Evolutionary conservation across 352 stramenopile species (phyloP).

Genomic region (Nothophytophthora sp.): DNA sequence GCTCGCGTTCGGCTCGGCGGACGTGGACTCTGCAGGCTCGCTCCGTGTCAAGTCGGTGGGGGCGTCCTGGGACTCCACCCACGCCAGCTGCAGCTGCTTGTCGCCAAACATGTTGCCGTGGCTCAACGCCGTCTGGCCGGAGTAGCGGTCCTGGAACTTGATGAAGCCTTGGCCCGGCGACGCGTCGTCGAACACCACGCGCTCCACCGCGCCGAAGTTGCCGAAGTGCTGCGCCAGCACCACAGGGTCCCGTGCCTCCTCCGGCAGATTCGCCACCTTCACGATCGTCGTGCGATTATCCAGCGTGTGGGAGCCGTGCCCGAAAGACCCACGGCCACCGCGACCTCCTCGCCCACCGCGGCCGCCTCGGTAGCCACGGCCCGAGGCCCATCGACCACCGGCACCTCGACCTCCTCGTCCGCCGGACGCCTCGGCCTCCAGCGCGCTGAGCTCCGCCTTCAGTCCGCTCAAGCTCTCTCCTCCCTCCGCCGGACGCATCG

Average conservation of each 20-base stretch:
- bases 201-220: conserved; percentile 81
- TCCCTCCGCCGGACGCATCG: conserved; percentile 5
- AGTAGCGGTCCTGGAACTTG: conserved; percentile 86
- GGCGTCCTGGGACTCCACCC: conserved; percentile 64
- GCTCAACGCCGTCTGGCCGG: conserved; percentile 61
- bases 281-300: conserved; percentile 89
- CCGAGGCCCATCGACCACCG: conserved; percentile 37
- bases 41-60: conserved; percentile 41
- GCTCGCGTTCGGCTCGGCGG: conserved; percentile 7
- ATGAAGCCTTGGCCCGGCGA: conserved; percentile 57
- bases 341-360: conserved; percentile 51
- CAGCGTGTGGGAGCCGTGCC: conserved; percentile 57
- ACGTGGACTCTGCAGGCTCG: conserved; percentile 17
- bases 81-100: conserved; percentile 58
- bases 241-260: conserved; percentile 71
- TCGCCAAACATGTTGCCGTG: conserved; percentile 64
- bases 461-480: conserved; percentile 46
- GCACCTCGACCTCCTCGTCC: conserved; percentile 34
- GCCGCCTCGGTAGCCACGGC: conserved; percentile 52
- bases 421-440: conserved; percentile 58
- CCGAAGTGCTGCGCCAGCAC: conserved; percentile 88
- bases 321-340: conserved; percentile 35
- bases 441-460: conserved; percentile 64
- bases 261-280: conserved; percentile 71
- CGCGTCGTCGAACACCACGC: conserved; percentile 63